These are phyloP conservation scores for Ascochyta fabae DNA, from an alignment of 2,329 filamentous ascomycete genomes.

Conservation along the genomic window DNA sequence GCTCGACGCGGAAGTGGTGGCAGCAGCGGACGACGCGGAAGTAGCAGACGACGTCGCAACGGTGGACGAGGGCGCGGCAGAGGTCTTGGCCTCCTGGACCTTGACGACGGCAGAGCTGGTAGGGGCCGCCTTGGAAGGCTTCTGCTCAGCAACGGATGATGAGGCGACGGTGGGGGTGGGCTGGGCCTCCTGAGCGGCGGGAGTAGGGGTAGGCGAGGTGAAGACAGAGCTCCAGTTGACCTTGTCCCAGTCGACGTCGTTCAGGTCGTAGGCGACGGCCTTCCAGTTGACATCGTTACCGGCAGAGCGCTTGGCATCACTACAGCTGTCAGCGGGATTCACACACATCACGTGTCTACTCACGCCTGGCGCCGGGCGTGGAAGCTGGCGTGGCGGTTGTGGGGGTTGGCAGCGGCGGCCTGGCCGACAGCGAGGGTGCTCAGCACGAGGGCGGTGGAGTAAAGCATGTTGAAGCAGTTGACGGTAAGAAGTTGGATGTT, in stretches of 20 bases:
- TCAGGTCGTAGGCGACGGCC: slow-evolving; percentile 34
- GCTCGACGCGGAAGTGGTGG: slow-evolving; percentile 12
- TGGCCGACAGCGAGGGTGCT: slow-evolving; percentile 47
- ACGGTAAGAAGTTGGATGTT: background rate
- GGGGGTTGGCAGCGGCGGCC: slow-evolving; percentile 40
- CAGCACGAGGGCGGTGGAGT: slow-evolving; percentile 46
- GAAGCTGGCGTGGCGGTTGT: slow-evolving; percentile 47
- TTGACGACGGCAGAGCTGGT: slow-evolving; percentile 14
- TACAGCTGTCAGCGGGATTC: slow-evolving; percentile 17
- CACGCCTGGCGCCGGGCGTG: slow-evolving; percentile 45
- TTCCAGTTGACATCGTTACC: slow-evolving; percentile 39
- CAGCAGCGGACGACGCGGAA: slow-evolving; percentile 3
- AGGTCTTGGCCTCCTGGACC: slow-evolving; percentile 16
- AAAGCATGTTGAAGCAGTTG: slow-evolving; percentile 39
- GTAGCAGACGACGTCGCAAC: background rate
- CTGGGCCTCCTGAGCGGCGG: slow-evolving; percentile 7
- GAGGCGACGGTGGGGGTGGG: slow-evolving; percentile 3
- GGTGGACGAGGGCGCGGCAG: slow-evolving; percentile 12
- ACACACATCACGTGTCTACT: slow-evolving; percentile 15
- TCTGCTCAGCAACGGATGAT: slow-evolving; percentile 2
- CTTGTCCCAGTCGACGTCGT: slow-evolving; percentile 37
- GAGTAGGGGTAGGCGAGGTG: slow-evolving; percentile 20
- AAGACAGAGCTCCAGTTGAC: slow-evolving; percentile 37
- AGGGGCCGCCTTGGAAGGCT: slow-evolving; percentile 16
- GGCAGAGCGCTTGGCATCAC: slow-evolving; percentile 40